Conservation (phyloP, 2,329 filamentous ascomycete species). For the Alternaria triticimaculans region DNA sequence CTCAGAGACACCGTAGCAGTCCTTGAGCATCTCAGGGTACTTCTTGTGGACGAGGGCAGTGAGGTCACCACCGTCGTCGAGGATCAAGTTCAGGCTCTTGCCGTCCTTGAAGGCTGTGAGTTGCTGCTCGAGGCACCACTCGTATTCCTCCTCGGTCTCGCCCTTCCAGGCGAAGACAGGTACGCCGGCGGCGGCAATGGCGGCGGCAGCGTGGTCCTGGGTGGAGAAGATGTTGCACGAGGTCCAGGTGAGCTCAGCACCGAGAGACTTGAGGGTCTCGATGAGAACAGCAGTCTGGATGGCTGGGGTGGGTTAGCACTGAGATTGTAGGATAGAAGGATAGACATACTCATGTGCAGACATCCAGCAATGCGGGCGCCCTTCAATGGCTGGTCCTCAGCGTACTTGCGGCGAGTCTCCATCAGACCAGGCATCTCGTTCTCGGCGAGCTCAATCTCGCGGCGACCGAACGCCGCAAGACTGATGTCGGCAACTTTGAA, state of each 20-base stretch:
- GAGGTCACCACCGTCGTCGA: constrained; percentile 97
- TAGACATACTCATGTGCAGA: constrained; percentile 85
- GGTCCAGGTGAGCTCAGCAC: constrained; percentile 98
- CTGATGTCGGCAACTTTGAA: constrained; percentile 99
- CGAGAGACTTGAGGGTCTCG: constrained; percentile 92
- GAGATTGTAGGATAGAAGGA: neutral
- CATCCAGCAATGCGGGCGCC: constrained; percentile 97
- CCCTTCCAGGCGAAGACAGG: constrained; percentile 87
- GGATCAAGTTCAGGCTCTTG: constrained; percentile 97
- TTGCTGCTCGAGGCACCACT: constrained; percentile 99
- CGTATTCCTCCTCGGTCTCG: constrained; percentile 99
- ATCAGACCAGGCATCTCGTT: constrained; percentile 94
- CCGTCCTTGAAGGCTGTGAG: constrained; percentile 94
- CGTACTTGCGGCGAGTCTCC: constrained; percentile 91
- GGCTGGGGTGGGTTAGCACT: constrained; percentile 56
- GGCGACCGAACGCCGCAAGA: constrained; percentile 96
- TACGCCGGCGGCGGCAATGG: constrained; percentile 91
- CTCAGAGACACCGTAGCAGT: constrained; percentile 98
- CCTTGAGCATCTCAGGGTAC: constrained; percentile 98
- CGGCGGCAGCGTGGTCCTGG: constrained; percentile 96
- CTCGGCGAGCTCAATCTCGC: constrained; percentile 98
- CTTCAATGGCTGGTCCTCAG: constrained; percentile 87
- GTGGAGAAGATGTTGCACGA: constrained; percentile 99
- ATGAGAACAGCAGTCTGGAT: constrained; percentile 99
- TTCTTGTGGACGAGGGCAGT: constrained; percentile 96